Conservation (phyloP, 2,329 filamentous ascomycete species). For the Fusarium phyllophilum region DNA sequence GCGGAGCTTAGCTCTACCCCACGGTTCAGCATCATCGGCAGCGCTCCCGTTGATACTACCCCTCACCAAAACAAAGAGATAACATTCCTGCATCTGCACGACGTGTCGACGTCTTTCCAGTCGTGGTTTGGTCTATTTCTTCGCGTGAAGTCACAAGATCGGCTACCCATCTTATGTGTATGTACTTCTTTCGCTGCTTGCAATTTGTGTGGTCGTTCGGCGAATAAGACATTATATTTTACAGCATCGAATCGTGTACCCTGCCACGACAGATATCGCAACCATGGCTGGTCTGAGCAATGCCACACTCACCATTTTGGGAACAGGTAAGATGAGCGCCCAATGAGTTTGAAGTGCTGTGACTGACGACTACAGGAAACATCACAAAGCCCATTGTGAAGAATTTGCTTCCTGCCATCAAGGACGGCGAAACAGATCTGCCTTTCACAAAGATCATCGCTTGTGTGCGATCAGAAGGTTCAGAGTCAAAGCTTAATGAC, state of each 20-base stretch:
- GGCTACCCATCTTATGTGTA: neutral
- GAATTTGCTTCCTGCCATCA: constrained; percentile 26
- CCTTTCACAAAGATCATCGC: constrained; percentile 44
- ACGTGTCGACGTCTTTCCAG: constrained; percentile 26
- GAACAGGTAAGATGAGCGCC: constrained; percentile 25
- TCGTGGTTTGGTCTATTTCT: constrained; percentile 20
- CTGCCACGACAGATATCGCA: neutral
- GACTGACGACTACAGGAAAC: constrained; percentile 38
- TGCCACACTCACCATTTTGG: constrained; percentile 41
- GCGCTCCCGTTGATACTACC: constrained; percentile 20
- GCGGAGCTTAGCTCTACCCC: constrained; percentile 12
- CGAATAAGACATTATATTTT: neutral
- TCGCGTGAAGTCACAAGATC: neutral
- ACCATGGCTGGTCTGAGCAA: constrained; percentile 30
- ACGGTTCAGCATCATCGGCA: constrained; percentile 13
- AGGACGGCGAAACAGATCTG: constrained; percentile 5
- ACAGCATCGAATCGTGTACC: neutral
- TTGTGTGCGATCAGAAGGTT: constrained; percentile 45
- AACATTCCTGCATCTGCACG: constrained; percentile 24
- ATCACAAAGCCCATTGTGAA: constrained; percentile 47
- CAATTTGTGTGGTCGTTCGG: neutral
- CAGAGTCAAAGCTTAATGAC: constrained; percentile 33
- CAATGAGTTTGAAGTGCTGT: neutral
- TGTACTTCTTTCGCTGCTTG: too few relatives aligned
- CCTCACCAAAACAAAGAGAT: constrained; percentile 18